Conservation (phyloP, 2,329 filamentous ascomycete species). For the Didymella segeticola region DNA sequence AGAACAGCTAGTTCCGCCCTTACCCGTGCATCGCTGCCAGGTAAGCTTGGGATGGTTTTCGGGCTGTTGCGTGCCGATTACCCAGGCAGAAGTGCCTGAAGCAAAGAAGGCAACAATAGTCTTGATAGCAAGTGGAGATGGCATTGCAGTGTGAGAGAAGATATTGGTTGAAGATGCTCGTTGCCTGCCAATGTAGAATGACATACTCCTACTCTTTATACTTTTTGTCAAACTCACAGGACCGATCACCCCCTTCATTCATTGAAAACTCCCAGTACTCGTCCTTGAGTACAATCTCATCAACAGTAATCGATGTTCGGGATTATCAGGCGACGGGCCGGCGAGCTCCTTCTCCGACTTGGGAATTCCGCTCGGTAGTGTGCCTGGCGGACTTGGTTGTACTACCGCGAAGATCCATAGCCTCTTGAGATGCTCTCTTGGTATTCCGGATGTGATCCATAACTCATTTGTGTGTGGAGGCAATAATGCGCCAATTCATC, state of each 20-base stretch:
- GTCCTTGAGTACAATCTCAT: not conserved
- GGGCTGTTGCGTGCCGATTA: slow-evolving; percentile 36
- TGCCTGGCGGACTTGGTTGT: not conserved
- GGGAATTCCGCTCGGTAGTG: slow-evolving; percentile 3
- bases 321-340: slow-evolving; percentile 24
- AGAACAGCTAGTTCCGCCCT: slow-evolving; percentile 42
- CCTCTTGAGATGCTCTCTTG: not conserved
- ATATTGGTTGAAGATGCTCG: slow-evolving; percentile 11
- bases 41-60: slow-evolving; percentile 50
- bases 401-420: not conserved
- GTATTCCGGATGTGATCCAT: slow-evolving; percentile 7
- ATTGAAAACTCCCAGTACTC: too few relatives aligned
- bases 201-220: not conserved
- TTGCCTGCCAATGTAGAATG: not conserved
- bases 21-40: slow-evolving; percentile 48
- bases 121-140: slow-evolving; percentile 27
- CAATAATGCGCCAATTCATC: slow-evolving; percentile 25
- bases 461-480: slow-evolving; percentile 19
- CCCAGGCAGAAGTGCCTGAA: slow-evolving; percentile 27
- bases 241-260: too few relatives aligned
- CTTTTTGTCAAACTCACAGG: not conserved
- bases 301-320: slow-evolving; percentile 22
- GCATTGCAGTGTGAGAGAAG: slow-evolving; percentile 23
- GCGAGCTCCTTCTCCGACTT: slow-evolving; percentile 23
- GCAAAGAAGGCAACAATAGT: slow-evolving; percentile 34